phyloP scores from a whole-genome alignment of 2,329 filamentous ascomycete genomes.

The Venturia asperata region DNA sequence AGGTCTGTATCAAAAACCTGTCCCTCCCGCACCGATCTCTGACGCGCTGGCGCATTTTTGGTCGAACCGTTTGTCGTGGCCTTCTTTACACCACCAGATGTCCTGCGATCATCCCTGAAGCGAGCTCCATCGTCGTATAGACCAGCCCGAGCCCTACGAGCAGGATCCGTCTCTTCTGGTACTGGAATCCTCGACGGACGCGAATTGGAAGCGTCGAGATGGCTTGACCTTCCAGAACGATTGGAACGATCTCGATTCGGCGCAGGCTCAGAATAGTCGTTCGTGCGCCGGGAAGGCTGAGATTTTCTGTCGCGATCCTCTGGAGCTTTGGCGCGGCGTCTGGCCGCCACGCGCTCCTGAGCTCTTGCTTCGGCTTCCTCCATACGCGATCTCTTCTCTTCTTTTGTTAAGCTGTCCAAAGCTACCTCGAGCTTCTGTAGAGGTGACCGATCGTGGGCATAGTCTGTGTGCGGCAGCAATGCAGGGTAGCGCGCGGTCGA shows the following conservation, averaged over 20 bases:
- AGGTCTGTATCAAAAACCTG: conserved; percentile 15
- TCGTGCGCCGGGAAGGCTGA: conserved; percentile 6
- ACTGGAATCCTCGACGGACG: conserved; percentile 3
- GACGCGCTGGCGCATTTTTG: conserved; percentile 4
- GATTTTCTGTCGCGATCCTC: conserved; percentile 3
- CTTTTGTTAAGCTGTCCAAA: conserved; percentile 73
- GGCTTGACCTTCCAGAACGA: not conserved
- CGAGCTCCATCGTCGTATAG: not conserved
- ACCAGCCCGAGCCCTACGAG: conserved; percentile 6
- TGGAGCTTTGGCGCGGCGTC: conserved; percentile 23
- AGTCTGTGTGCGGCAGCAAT: conserved; percentile 31
- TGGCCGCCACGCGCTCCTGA: conserved; percentile 51
- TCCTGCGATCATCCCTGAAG: not conserved
- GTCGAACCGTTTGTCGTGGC: not conserved
- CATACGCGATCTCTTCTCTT: conserved; percentile 81
- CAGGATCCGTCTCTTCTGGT: conserved; percentile 6
- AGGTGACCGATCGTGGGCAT: conserved; percentile 78
- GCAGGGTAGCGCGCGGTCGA: conserved; percentile 13
- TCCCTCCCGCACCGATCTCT: conserved; percentile 15
- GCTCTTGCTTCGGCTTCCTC: conserved; percentile 72
- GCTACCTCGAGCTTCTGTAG: conserved; percentile 89
- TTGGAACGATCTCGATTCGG: not conserved
- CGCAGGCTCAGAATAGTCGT: not conserved
- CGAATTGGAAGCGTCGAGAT: not conserved
- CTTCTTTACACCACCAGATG: not conserved